A percentile compares a stretch with the other conserved stretches of the same genome.
Conservation (phyloP, 1,284 basidiomycete genomes). For the Malassezia nana region DNA sequence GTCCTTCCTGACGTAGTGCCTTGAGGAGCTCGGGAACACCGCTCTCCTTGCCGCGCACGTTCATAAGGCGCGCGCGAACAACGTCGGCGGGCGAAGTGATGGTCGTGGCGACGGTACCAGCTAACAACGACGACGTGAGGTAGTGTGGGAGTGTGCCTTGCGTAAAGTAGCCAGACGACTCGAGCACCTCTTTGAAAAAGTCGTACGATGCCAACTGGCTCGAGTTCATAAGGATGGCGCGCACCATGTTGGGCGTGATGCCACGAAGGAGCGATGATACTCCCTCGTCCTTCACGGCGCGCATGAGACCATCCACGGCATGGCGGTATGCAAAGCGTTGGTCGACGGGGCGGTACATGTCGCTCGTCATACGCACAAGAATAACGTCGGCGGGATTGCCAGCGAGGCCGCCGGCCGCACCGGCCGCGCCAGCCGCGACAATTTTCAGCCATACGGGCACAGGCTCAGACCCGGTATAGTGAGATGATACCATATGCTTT, state of each 20-base stretch:
- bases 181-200: constrained; percentile 52
- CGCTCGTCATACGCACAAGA: constrained; percentile 50
- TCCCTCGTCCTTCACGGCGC: constrained; percentile 52
- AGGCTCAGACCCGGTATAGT: constrained; percentile 13
- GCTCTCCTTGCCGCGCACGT: constrained; percentile 21
- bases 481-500: constrained; percentile 23
- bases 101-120: constrained; percentile 54
- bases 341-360: constrained; percentile 41
- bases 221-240: constrained; percentile 54
- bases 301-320: constrained; percentile 50
- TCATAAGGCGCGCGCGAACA: constrained; percentile 53
- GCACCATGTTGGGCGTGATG: constrained; percentile 52
- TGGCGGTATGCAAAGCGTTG: constrained; percentile 48
- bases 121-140: constrained; percentile 50
- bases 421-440: constrained; percentile 30
- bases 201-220: constrained; percentile 50
- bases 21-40: constrained; percentile 25
- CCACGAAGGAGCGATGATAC: constrained; percentile 50
- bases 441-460: constrained; percentile 30
- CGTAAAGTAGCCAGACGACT: constrained; percentile 46
- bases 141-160: constrained; percentile 53
- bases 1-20: constrained; percentile 48
- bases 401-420: constrained; percentile 39
- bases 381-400: constrained; percentile 53
- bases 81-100: constrained; percentile 48